These are phyloP conservation scores for Yamadazyma buinensis DNA, from an alignment of 1,139 yeast species.

Conservation along the genomic window DNA sequence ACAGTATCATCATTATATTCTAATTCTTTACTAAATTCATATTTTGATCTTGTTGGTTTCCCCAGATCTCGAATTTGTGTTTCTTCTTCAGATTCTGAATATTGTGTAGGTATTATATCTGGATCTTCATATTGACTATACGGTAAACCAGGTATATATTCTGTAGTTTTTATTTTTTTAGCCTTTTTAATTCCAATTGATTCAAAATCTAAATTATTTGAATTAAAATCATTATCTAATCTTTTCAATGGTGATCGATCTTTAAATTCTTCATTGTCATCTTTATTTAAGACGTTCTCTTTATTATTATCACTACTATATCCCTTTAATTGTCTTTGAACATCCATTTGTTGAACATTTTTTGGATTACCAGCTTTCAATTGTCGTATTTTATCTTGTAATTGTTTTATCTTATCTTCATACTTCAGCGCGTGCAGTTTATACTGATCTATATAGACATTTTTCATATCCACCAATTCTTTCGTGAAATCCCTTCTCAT, in stretches of 20 bases:
- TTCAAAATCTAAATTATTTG: too few species aligned
- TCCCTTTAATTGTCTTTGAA: too few species aligned
- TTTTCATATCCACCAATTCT: slow-evolving; percentile 10
- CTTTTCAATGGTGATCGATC: too few species aligned
- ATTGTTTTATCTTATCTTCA: slow-evolving; percentile 8
- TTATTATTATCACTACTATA: too few species aligned
- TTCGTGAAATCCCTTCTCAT: slow-evolving; percentile 7
- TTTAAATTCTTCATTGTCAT: background rate
- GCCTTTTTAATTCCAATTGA: too few species aligned
- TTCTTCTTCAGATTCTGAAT: slow-evolving; percentile 8
- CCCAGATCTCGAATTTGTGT: background rate
- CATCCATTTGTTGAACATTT: slow-evolving; percentile 1
- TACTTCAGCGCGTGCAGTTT: slow-evolving; percentile 12
- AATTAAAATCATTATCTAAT: too few species aligned
- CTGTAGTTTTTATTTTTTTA: slow-evolving; percentile 1
- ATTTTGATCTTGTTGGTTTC: background rate
- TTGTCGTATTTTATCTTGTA: background rate
- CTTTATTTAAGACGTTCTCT: background rate
- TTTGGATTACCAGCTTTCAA: background rate
- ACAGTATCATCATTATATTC: background rate
- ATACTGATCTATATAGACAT: slow-evolving; percentile 11
- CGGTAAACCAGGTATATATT: slow-evolving; percentile 1
- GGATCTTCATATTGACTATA: slow-evolving; percentile 6
- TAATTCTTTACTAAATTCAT: too few species aligned
- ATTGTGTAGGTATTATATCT: slow-evolving; percentile 12